Conservation (phyloP, 2,329 filamentous ascomycete species). For the Sporothrix brunneoviolacea region DNA sequence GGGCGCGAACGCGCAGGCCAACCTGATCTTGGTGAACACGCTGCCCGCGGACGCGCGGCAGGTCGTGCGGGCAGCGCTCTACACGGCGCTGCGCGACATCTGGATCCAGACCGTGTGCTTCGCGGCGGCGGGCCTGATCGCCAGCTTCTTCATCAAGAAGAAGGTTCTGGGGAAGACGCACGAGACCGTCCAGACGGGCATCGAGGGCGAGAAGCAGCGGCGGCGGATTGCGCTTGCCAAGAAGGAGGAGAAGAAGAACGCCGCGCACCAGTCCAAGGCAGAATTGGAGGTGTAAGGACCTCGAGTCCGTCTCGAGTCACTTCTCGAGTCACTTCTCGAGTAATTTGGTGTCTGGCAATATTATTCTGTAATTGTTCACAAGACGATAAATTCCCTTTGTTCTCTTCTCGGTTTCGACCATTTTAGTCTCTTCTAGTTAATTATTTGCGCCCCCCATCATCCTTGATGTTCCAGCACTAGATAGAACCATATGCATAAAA, state of each 20-base stretch:
- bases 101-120: conserved; percentile 50
- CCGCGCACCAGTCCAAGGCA: neutral
- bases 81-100: conserved; percentile 45
- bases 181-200: conserved; percentile 51
- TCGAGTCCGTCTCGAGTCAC: too few species aligned
- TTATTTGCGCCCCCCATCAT: neutral
- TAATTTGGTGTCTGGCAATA: neutral
- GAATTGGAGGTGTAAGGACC: neutral
- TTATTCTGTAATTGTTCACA: too few species aligned
- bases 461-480: neutral
- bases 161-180: conserved; percentile 47
- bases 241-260: conserved; percentile 4
- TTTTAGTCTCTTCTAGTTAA: too few species aligned
- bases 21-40: conserved; percentile 43
- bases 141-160: conserved; percentile 42
- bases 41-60: conserved; percentile 35
- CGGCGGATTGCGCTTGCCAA: conserved; percentile 16
- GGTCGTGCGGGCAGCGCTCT: conserved; percentile 40
- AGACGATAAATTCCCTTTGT: neutral
- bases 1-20: conserved; percentile 17
- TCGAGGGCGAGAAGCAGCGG: conserved; percentile 25
- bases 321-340: too few species aligned
- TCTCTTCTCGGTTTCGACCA: neutral
- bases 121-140: conserved; percentile 39
- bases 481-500: neutral